Base-by-base conservation (phyloP, 73 alveolate species). In the Paramecium octaurelia region DNA sequence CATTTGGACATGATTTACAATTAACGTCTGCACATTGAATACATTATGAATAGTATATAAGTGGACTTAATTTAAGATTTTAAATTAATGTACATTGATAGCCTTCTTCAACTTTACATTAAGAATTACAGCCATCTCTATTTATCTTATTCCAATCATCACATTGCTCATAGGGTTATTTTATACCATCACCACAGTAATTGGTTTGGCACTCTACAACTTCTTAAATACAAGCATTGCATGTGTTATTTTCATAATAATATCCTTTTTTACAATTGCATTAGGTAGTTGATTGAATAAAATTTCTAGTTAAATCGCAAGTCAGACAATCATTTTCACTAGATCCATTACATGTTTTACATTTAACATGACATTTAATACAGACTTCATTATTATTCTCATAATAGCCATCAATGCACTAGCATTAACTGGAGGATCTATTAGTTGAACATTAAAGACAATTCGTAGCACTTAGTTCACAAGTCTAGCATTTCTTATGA, bases 1-100 rank as follows among this genome's bases (percentile, higher is more conserved):
- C 85, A 90, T 92, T 93, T n/a, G 34, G 76, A n/a, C 96, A 92
- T 4, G 35, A 86, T 38, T 58, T 36, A 12, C 44, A 50, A 27
- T 58, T 86, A 46, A 44, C 70, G 57, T 86, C 92, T 57, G 64
- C 58, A 27, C 92, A 86, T 50, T 58, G 18, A 35, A 14, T 35
- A 16, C 85, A 58, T 54, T 10, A 54, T 18, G 69, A 54, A 18
- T 54, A 18, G 9, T 54, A n/a, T 0, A 54, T 54, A 23, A 54
- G 69, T 1, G 91, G 6, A 80, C 76, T 80, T 48, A 44, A 80
- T 48, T 44, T 1, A 1, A 57, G 68, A 80, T 34, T 29, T 80
- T 21, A 18, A 24, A 46, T 64, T 40, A 34, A 34, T 31, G 70
- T 35, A 59, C 92, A 86, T 23, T 12, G 8, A 31, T 86, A 86